Base-by-base conservation (phyloP, 768 basidiomycete genomes). In the Mycena floridula region DNA sequence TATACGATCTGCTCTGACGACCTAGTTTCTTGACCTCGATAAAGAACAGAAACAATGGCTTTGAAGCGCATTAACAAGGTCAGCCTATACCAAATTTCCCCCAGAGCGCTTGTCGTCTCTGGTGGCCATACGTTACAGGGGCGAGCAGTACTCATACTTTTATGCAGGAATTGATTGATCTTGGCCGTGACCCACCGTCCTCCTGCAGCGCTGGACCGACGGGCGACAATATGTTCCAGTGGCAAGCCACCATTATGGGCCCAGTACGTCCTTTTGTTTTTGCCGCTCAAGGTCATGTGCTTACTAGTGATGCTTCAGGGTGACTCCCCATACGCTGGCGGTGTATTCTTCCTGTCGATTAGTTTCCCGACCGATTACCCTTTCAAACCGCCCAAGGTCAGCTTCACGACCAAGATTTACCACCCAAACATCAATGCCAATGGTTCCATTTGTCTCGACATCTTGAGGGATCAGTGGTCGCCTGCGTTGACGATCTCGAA, bases 401-500 rank as follows among this genome's bases (percentile, higher is more conserved):
- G 86, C 74, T 99, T 99, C 69, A 95, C 92, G 54, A 98, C 96
- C 61, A 97, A 96, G 88, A 97, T 97, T 58, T 98, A 97, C 67
- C 95, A 98, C 68, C 95, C 95, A 26, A 98, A 98, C 77, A 97
- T 99, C 92, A 99, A 99, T 64, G 90, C 95, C 56, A 99, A 99
- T 59, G 96, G 96, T 32, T 94, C 91, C 52, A 98, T 99, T 67
- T 99, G 95, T 67, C 72, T 99, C 57, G 96, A 99, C 67, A 99
- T 99, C 61, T 72, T 99, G 62, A 78, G 94, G 67, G 96, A 99
- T 66, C 96, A 98, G 63, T 99, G 96, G 96, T 93, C 89, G 50
- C 96, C 96, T 40, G 96, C 96, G 37, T 72, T 98, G 73, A 99
- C 96, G 45, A 95, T 99, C 58, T 96, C 95, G 57, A 99, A 99